A percentile compares a stretch with the other conserved stretches of the same genome.
Evolutionary conservation across 2,329 filamentous ascomycete genomes (phyloP).

Genomic region (Exophiala dermatitidis): DNA sequence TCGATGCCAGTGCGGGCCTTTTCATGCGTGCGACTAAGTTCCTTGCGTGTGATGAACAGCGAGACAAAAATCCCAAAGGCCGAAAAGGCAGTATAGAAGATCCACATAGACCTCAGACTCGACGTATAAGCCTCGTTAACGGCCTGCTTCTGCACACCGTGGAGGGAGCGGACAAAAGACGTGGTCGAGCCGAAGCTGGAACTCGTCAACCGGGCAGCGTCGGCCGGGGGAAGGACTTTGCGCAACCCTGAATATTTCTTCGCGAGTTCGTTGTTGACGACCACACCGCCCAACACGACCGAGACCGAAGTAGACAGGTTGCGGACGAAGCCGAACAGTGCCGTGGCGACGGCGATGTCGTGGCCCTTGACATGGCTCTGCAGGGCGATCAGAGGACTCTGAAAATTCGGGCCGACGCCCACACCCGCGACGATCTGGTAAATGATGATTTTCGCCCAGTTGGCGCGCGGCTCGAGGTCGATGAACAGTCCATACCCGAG

Average conservation of each 20-base stretch:
- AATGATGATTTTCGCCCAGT: conserved; percentile 43
- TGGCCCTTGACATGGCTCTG: conserved; percentile 54
- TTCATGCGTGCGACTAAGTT: conserved; percentile 38
- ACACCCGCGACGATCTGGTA: conserved; percentile 56
- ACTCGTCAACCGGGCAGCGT: conserved; percentile 29
- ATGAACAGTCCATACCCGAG: conserved; percentile 62
- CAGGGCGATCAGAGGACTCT: conserved; percentile 56
- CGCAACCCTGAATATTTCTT: conserved; percentile 29
- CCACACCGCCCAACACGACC: conserved; percentile 47
- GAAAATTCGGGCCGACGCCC: conserved; percentile 57
- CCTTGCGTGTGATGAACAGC: conserved; percentile 29
- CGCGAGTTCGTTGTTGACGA: conserved; percentile 37
- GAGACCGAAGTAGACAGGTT: conserved; percentile 48
- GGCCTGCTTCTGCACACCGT: conserved; percentile 26
- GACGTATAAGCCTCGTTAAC: conserved; percentile 31
- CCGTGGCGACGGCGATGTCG: conserved; percentile 55
- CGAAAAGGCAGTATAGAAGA: conserved; percentile 35
- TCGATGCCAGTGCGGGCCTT: conserved; percentile 40
- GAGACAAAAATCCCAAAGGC: conserved; percentile 30
- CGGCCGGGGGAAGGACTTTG: conserved; percentile 30
- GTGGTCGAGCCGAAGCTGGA: conserved; percentile 34
- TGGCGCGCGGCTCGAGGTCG: conserved; percentile 48
- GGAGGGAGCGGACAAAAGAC: conserved; percentile 32
- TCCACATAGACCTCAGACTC: conserved; percentile 37
- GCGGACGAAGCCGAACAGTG: conserved; percentile 50